Conservation (phyloP, 352 stramenopile species). For the Phytopythium boreale region DNA sequence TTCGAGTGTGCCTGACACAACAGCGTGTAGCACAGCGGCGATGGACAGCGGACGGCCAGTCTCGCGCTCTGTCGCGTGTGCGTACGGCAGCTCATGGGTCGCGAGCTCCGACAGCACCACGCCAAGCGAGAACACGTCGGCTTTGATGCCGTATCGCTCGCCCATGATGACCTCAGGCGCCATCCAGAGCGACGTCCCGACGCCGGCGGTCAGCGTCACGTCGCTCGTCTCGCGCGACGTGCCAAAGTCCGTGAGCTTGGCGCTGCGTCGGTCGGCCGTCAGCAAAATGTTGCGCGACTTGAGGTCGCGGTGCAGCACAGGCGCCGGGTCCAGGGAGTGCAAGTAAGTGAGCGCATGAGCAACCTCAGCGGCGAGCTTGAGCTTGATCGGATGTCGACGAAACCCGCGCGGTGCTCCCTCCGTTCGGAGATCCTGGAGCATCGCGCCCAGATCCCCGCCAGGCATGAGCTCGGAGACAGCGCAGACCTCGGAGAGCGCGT, state of each 20-base stretch:
- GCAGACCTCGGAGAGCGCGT: slow-evolving; percentile 38
- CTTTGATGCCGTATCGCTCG: slow-evolving; percentile 38
- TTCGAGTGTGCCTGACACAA: slow-evolving; percentile 38
- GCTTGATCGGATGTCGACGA: slow-evolving; percentile 34
- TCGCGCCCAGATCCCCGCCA: slow-evolving; percentile 35
- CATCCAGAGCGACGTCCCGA: slow-evolving; percentile 43
- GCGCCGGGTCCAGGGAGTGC: slow-evolving; percentile 42
- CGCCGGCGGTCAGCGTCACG: slow-evolving; percentile 40
- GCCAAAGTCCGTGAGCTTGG: slow-evolving; percentile 45
- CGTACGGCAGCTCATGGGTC: slow-evolving; percentile 34
- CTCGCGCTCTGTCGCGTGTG: slow-evolving; percentile 19
- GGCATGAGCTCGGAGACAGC: slow-evolving; percentile 58
- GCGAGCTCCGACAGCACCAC: slow-evolving; percentile 28
- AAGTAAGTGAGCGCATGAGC: slow-evolving; percentile 59
- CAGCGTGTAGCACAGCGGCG: slow-evolving; percentile 43
- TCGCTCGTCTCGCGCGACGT: slow-evolving; percentile 36
- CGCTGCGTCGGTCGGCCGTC: slow-evolving; percentile 2
- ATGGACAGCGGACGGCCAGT: slow-evolving; percentile 24
- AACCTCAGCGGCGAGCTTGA: slow-evolving; percentile 52
- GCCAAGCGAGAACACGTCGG: slow-evolving; percentile 49
- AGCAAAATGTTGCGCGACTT: slow-evolving; percentile 52
- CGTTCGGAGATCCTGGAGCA: slow-evolving; percentile 16
- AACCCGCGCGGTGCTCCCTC: slow-evolving; percentile 17
- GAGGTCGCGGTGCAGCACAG: slow-evolving; percentile 39
- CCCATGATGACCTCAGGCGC: slow-evolving; percentile 44